Conservation (phyloP, 768 basidiomycete genomes). For the Panaeolus papilionaceus region DNA sequence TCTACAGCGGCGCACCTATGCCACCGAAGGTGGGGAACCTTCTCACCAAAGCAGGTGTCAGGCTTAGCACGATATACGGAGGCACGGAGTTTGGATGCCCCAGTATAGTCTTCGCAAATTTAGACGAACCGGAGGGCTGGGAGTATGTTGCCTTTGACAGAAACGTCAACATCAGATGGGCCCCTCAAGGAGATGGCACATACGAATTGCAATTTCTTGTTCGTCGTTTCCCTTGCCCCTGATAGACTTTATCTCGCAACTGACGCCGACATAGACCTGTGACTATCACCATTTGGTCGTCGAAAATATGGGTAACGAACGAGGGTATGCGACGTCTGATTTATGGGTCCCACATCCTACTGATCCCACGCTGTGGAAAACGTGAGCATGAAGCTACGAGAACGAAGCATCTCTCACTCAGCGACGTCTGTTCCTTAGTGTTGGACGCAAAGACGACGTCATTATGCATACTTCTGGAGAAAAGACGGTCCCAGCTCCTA, state of each 20-base stretch:
- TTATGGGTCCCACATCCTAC: slow-evolving; percentile 50
- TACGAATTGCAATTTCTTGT: slow-evolving; percentile 48
- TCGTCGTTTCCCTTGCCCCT: neutral
- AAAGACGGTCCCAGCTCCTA: slow-evolving; percentile 42
- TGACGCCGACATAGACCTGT: slow-evolving; percentile 30
- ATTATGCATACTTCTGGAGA: slow-evolving; percentile 43
- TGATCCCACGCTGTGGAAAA: slow-evolving; percentile 46
- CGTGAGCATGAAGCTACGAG: slow-evolving; percentile 34
- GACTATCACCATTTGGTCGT: slow-evolving; percentile 40
- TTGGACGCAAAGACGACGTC: slow-evolving; percentile 49
- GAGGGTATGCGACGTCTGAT: slow-evolving; percentile 52
- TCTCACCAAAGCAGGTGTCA: slow-evolving; percentile 41
- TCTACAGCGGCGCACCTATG: slow-evolving; percentile 43
- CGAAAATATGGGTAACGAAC: slow-evolving; percentile 42
- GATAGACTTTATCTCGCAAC: neutral
- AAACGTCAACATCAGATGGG: slow-evolving; percentile 38
- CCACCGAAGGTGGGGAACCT: slow-evolving; percentile 41
- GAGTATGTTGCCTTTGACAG: slow-evolving; percentile 39
- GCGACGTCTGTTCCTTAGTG: slow-evolving; percentile 28
- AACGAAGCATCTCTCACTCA: neutral
- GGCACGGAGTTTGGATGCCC: slow-evolving; percentile 41
- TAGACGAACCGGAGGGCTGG: slow-evolving; percentile 32
- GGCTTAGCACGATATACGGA: slow-evolving; percentile 41
- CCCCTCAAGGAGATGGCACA: slow-evolving; percentile 40
- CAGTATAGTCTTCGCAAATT: slow-evolving; percentile 23